Evolutionary conservation across 2,329 filamentous ascomycete species (phyloP).

Genomic region (Microdochium paspali): DNA sequence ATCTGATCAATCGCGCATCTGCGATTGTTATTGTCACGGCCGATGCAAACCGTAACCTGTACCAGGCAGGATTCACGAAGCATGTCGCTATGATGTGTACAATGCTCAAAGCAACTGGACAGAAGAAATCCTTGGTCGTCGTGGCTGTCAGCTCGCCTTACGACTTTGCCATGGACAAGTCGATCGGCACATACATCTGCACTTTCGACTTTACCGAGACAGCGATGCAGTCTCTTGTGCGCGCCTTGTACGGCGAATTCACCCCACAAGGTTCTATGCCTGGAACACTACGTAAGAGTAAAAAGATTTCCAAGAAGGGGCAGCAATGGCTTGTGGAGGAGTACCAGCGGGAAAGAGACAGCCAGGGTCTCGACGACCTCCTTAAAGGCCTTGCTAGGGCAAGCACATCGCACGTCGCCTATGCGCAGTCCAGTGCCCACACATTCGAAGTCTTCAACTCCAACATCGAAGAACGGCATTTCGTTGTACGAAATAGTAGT

Average conservation of each 20-base stretch:
- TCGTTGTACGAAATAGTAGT: conserved; percentile 88
- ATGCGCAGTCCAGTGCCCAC: conserved; percentile 61
- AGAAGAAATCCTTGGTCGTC: conserved; percentile 84
- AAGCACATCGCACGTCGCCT: conserved; percentile 56
- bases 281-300: conserved; percentile 75
- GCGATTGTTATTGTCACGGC: conserved; percentile 87
- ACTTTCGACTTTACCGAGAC: conserved; percentile 96
- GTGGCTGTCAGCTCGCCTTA: conserved; percentile 93
- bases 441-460: conserved; percentile 68
- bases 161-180: conserved; percentile 88
- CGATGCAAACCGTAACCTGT: conserved; percentile 87
- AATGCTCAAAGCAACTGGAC: conserved; percentile 64
- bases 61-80: conserved; percentile 91
- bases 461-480: conserved; percentile 72
- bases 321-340: conserved; percentile 92
- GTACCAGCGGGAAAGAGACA: conserved; percentile 74
- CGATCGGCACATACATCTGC: conserved; percentile 86
- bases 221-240: conserved; percentile 74
- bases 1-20: conserved; percentile 78
- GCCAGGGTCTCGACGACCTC: conserved; percentile 63
- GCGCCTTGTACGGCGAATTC: conserved; percentile 72
- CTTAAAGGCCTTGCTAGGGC: conserved; percentile 61
- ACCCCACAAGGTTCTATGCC: conserved; percentile 50
- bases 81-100: conserved; percentile 94
- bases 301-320: conserved; percentile 78